Conservation (phyloP, 176 grass and related monocot genomes). For the Oryza meyeriana region DNA sequence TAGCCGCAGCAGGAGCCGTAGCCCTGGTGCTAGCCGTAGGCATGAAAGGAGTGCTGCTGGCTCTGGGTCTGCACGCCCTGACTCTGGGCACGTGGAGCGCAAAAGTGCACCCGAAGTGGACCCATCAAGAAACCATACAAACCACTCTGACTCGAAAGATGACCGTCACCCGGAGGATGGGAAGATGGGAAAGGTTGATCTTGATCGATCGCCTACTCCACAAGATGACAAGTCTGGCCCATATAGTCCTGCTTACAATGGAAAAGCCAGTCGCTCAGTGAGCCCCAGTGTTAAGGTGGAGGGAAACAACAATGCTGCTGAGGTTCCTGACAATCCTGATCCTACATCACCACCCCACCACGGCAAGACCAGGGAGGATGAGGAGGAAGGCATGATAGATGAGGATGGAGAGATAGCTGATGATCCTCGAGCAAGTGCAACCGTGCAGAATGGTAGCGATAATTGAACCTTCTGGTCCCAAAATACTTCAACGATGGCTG, state of each 20-base stretch:
- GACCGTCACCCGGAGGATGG: constrained; percentile 23
- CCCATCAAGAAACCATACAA: constrained; percentile 17
- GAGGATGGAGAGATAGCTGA: constrained; percentile 55
- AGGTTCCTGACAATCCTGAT: constrained; percentile 4
- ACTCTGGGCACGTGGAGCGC: constrained; percentile 18
- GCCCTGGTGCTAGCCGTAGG: constrained; percentile 38
- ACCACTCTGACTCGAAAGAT: constrained; percentile 26
- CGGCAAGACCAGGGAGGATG: constrained; percentile 43
- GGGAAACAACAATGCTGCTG: constrained; percentile 12
- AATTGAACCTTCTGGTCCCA: background rate
- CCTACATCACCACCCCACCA: background rate
- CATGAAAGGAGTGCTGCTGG: constrained; percentile 34
- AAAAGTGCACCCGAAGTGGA: constrained; percentile 31
- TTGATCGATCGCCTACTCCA: constrained; percentile 33
- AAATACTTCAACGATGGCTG: background rate
- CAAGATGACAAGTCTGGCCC: constrained; percentile 43
- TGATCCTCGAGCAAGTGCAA: constrained; percentile 24
- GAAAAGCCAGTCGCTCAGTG: constrained; percentile 33
- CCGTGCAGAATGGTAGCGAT: constrained; percentile 20
- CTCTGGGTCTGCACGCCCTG: constrained; percentile 19
- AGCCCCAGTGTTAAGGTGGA: constrained; percentile 38
- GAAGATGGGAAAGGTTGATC: constrained; percentile 50
- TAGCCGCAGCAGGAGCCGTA: constrained; percentile 58
- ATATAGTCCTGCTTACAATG: constrained; percentile 47
- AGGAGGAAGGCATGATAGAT: constrained; percentile 71